These are phyloP conservation scores for Camellia oleifera DNA, from an alignment of 179 eudicot species.

Conservation along the genomic window DNA sequence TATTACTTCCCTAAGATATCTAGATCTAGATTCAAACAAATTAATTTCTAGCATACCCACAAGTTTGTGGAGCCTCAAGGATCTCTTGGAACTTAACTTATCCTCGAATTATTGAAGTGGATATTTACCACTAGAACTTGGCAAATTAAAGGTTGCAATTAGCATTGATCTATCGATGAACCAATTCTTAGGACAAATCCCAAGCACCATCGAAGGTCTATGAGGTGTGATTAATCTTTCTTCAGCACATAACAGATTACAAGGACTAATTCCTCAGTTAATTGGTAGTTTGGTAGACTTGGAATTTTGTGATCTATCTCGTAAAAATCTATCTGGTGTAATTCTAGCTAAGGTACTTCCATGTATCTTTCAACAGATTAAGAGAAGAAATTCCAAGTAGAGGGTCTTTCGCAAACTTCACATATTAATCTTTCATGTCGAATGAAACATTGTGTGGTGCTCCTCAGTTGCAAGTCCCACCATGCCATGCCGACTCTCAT, in stretches of 20 bases:
- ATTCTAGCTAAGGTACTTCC: not conserved
- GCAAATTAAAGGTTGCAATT: not conserved
- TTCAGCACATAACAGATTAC: not conserved
- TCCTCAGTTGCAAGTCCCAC: not conserved
- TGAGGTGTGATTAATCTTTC: not conserved
- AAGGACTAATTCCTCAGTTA: not conserved
- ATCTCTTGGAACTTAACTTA: not conserved
- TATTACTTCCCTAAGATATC: not conserved
- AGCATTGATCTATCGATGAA: not conserved
- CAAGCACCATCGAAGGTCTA: not conserved
- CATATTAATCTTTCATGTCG: not conserved
- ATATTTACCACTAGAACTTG: not conserved
- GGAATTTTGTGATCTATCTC: not conserved
- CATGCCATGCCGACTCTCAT: not conserved
- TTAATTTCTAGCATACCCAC: not conserved
- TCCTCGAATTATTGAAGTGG: conserved; percentile 4
- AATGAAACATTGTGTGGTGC: conserved; percentile 2
- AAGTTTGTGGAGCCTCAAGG: not conserved
- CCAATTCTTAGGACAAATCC: not conserved
- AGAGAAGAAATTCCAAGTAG: conserved; percentile 4
- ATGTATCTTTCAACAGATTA: not conserved
- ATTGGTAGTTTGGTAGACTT: not conserved
- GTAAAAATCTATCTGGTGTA: not conserved
- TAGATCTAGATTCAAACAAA: not conserved
- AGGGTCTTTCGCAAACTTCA: conserved; percentile 1